These are phyloP conservation scores for Citrullus amarus DNA, from an alignment of 306 rosid genomes.

Conservation along the genomic window DNA sequence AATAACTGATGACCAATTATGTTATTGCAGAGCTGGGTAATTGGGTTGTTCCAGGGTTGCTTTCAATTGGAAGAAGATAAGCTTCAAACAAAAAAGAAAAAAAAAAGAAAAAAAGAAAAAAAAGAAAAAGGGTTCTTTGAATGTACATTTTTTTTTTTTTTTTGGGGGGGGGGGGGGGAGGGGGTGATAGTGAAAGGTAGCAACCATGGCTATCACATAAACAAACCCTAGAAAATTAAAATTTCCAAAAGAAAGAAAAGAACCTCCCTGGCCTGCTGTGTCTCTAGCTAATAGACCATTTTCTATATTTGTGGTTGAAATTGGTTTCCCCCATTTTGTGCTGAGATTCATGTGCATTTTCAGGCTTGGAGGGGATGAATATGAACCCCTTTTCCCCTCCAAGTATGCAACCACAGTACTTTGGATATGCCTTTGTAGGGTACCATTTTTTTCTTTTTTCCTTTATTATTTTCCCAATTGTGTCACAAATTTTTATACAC, in stretches of 20 bases:
- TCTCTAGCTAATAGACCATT: no score
- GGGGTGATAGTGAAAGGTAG: not conserved
- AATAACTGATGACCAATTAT: not conserved
- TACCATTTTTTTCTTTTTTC: not conserved
- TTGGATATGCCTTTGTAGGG: conserved; percentile 5
- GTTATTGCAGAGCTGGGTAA: not conserved
- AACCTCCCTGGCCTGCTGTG: not conserved
- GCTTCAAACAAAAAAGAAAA: not conserved
- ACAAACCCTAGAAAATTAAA: not conserved
- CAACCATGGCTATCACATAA: not conserved
- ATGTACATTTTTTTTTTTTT: not conserved
- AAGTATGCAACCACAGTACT: not conserved
- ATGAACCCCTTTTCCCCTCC: not conserved
- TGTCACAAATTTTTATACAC: not conserved
- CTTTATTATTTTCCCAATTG: no score
- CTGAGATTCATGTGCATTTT: not conserved
- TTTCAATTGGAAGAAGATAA: not conserved
- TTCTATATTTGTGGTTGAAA: conserved; percentile 1
- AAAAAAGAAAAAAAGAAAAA: not conserved
- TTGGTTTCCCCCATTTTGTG: not conserved
- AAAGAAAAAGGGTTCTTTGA: not conserved
- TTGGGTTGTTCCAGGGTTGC: conserved; percentile 9
- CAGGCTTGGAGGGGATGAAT: conserved; percentile 8
- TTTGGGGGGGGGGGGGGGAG: not conserved
- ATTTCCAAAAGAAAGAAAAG: not conserved